Percentiles rank a stretch among this genome's conserved stretches.
These are phyloP conservation scores for Euryodendron excelsum DNA, from an alignment of 148 eudicot genomes.

Conservation along the genomic window DNA sequence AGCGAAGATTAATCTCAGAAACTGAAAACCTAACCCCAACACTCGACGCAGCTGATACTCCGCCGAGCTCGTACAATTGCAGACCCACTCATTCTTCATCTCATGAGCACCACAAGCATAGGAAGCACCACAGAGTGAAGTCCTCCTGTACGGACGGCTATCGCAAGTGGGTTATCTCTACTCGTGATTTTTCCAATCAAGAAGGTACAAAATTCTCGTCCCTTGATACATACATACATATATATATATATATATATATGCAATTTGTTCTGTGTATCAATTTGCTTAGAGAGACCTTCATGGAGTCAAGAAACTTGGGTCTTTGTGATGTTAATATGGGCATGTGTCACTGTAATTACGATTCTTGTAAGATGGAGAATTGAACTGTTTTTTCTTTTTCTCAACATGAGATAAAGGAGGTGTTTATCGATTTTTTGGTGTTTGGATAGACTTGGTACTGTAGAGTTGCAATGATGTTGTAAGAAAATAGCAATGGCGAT, in stretches of 20 bases:
- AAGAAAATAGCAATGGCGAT: background rate
- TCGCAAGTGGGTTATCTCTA: slow-evolving; percentile 46
- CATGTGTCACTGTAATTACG: background rate
- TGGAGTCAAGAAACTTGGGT: too few species aligned
- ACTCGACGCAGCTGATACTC: background rate
- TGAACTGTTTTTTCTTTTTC: background rate
- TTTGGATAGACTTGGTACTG: too few species aligned
- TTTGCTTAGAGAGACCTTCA: background rate
- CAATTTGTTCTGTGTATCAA: background rate
- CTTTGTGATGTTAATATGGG: background rate
- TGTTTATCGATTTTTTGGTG: too few species aligned
- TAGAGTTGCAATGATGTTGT: too few species aligned
- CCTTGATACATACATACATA: background rate
- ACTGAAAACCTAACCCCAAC: slow-evolving; percentile 26
- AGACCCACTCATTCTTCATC: slow-evolving; percentile 22
- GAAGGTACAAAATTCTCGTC: slow-evolving; percentile 25
- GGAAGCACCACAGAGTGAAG: slow-evolving; percentile 1
- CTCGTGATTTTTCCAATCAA: slow-evolving; percentile 30
- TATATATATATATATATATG: background rate
- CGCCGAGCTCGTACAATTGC: slow-evolving; percentile 1
- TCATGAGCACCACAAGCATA: background rate
- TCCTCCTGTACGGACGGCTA: slow-evolving; percentile 3
- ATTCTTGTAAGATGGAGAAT: background rate
- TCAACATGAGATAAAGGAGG: too few species aligned
- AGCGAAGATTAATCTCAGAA: slow-evolving; percentile 22